Base-by-base conservation (phyloP, 2,329 filamentous ascomycete species). In the Acarospora socialis region DNA sequence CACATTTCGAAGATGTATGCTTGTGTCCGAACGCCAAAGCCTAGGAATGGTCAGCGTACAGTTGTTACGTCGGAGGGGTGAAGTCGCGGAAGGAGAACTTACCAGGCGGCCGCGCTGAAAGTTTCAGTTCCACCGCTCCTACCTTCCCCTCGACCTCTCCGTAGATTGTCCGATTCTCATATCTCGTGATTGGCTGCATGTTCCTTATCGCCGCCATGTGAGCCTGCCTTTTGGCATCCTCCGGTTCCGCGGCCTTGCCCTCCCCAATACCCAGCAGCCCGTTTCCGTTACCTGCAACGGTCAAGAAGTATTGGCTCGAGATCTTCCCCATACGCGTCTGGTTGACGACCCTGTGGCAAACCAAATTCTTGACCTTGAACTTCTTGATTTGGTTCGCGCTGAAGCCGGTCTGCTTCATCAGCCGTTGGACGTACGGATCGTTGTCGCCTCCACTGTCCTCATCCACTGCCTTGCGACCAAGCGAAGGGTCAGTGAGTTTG, bases 321-420 rank as follows among this genome's bases (percentile, higher is more conserved):
- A 98, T 77, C 67, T 95, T 98, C 52, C 90, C 90, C 58, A 98
- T 73, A 63, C 87, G 81, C 14, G 90, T 95, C 67, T 95, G 87
- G 60, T 98, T 95, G 43, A 72, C 65, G 37, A 98, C 90, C 23
- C 59, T 57, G 49, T 87, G 81, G 4, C 52, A 50, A 28, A 92
- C 79, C 28, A 98, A 60, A 28, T 68, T 65, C 66, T 92, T 93
- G 42, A 70, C 60, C 36, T 70, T 64, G 37, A 92, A 56, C 2
- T 44, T 47, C 15, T 48, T 46, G 31, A 78, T 59, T 37, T 68
- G 49, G 1, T 55, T 40, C 35, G 55, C 50, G 12, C 50, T 52
- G 49, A 70, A 63, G 17, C 72, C 71, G 2, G 73, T 72, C 40
- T 68, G 61, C 45, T 69, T 61, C 43, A 68, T 60, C 25, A 77